Evolutionary conservation across 2,329 filamentous ascomycete genomes (phyloP), one percentile per base, ranked within the genome.

Genomic region (Basipetospora chlamydospora): DNA sequence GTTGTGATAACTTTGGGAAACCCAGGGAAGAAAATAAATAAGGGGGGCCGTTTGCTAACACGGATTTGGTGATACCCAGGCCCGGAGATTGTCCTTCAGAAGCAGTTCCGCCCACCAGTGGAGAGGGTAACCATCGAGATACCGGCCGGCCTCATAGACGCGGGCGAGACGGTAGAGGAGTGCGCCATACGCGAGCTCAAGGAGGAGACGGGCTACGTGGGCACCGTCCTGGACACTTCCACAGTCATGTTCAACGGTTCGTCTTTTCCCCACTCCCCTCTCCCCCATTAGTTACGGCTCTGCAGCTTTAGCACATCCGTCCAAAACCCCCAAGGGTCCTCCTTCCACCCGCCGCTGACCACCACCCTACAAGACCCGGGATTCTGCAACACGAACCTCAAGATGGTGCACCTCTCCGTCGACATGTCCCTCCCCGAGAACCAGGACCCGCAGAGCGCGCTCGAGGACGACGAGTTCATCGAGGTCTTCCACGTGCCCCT

Each of bases 381-480:
- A 9, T 76, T 79, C 51, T 77, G 71, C 53, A 78, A 76, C 50
- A 78, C 74, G 5, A 80, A 77, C 46, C 57, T 77, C 28, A 65
- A 67, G 38, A 77, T 80, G 67, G 73, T 87, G 11, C 80, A 87
- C 49, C 72, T 87, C 28, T 68, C 63, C 1, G 71, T 88, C 43
- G 80, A 88, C 53, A 72, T 81, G 65, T 65, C 59, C 4, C 59
- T 74, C 2, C 68, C 77, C 0, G 75, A 75, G 46, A 88, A 88
- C 50, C 69, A 77, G 50, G 63, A 80, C 37, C 73, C 73, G 2
- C 65, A 75, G 52, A 76, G 81, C 0, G 60, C 80, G 49, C 63
- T 87, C 6, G 81, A 88, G 51, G 81, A 86, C 18, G 78, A 75
- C 43, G 82, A 88, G 57, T 87, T 86, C 50, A 87, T 88, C 49